Evolutionary conservation across 768 basidiomycete genomes (phyloP).

Genomic region (Phaeotremella fagi): DNA sequence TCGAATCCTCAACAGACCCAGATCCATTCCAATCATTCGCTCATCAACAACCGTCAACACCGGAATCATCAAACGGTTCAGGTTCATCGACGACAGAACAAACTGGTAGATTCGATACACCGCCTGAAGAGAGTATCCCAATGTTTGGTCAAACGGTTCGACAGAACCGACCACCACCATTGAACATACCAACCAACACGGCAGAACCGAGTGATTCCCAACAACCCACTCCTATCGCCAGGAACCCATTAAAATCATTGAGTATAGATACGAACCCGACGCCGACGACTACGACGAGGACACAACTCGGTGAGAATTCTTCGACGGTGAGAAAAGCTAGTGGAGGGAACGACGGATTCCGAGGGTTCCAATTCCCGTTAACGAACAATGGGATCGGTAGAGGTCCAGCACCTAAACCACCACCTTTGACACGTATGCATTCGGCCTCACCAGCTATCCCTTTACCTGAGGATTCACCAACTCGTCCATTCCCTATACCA

Average conservation of each 20-base stretch:
- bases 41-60: conserved; percentile 31
- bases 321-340: conserved; percentile 27
- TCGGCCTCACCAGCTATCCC: conserved; percentile 29
- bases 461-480: conserved; percentile 4
- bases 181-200: no score
- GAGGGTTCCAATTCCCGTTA: conserved; percentile 42
- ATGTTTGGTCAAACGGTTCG: background rate
- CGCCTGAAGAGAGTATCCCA: conserved; percentile 15
- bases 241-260: no score
- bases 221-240: no score
- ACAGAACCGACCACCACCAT: background rate
- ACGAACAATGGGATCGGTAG: conserved; percentile 8
- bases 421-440: conserved; percentile 5
- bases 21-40: conserved; percentile 40
- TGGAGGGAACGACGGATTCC: conserved; percentile 29
- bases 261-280: no score
- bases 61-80: conserved; percentile 25
- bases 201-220: no score
- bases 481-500: conserved; percentile 2
- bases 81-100: conserved; percentile 23
- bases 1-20: conserved; percentile 48
- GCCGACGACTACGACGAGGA: no score
- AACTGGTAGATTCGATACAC: conserved; percentile 20
- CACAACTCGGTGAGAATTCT: conserved; percentile 1
- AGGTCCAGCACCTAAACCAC: conserved; percentile 3